These are phyloP conservation scores for Yamadazyma dushanensis DNA, from an alignment of 1,139 yeast species.

Conservation along the genomic window DNA sequence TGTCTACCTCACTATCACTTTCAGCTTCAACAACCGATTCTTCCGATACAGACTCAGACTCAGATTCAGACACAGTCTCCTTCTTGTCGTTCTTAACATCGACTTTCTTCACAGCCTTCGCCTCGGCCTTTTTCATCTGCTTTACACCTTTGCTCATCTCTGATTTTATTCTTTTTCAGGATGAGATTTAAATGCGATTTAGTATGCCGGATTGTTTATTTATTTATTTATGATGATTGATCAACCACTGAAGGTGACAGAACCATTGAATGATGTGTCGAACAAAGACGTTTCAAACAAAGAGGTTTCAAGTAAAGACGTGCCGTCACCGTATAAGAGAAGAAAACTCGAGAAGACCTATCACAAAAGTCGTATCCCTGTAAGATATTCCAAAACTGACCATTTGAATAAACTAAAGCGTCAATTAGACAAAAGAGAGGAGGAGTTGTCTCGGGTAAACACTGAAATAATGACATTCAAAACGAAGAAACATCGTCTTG, in stretches of 20 bases:
- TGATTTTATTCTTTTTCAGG: conserved; percentile 1
- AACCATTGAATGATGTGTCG: conserved; percentile 5
- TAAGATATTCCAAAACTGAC: conserved; percentile 14
- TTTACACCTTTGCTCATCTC: conserved; percentile 8
- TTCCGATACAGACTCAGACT: background rate
- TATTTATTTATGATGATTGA: conserved; percentile 2
- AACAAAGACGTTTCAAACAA: too few relatives aligned
- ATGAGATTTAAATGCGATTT: conserved; percentile 4
- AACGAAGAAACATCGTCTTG: conserved; percentile 38
- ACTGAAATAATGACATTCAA: conserved; percentile 30
- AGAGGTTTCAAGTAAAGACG: background rate
- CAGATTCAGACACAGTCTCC: background rate
- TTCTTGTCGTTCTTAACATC: background rate
- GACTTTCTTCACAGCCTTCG: conserved; percentile 2
- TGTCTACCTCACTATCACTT: conserved; percentile 1
- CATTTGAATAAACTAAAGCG: conserved; percentile 13
- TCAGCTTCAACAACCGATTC: conserved; percentile 1
- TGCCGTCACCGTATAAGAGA: conserved; percentile 11
- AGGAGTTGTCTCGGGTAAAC: conserved; percentile 17
- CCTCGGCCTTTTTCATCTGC: conserved; percentile 9
- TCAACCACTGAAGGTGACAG: background rate
- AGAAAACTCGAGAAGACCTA: conserved; percentile 6
- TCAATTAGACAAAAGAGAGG: conserved; percentile 13
- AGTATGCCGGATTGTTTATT: conserved; percentile 3
- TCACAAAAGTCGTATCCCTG: conserved; percentile 15